A percentile compares a stretch with the other conserved stretches of the same genome.
Evolutionary conservation across 2,329 filamentous ascomycete genomes (phyloP).

Genomic region (Diaporthe citrichinensis): DNA sequence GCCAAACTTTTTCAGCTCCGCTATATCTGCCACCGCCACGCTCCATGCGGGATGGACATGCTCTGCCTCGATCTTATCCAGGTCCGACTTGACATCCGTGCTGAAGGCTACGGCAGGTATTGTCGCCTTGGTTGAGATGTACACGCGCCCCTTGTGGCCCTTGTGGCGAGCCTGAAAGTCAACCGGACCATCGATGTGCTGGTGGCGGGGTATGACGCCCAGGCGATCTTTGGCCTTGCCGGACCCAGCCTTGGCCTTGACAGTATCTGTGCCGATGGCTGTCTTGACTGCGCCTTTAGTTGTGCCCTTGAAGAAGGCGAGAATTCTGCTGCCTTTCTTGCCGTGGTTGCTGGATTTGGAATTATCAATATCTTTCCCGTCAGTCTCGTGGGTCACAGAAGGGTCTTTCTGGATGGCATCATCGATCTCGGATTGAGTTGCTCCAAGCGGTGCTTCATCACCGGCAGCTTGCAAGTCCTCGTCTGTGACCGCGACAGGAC

Average conservation of each 20-base stretch:
- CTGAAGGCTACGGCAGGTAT: constrained; percentile 78
- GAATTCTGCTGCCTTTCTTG: constrained; percentile 60
- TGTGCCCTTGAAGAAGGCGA: constrained; percentile 78
- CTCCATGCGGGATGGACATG: constrained; percentile 76
- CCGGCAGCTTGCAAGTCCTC: constrained; percentile 65
- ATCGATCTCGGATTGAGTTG: constrained; percentile 75
- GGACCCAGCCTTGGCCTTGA: constrained; percentile 75
- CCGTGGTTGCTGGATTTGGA: constrained; percentile 57
- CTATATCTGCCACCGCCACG: constrained; percentile 78
- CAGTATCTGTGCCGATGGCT: constrained; percentile 77
- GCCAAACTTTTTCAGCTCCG: constrained; percentile 83
- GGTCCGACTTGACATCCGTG: constrained; percentile 61
- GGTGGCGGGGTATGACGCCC: constrained; percentile 72
- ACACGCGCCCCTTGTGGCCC: constrained; percentile 80
- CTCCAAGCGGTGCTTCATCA: constrained; percentile 66
- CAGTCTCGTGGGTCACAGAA: constrained; percentile 51
- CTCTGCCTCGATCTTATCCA: constrained; percentile 67
- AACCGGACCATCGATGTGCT: constrained; percentile 73
- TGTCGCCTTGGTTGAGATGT: constrained; percentile 76
- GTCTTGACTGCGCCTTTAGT: constrained; percentile 82
- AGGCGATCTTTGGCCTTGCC: constrained; percentile 78
- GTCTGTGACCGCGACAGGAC: constrained; percentile 57
- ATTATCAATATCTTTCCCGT: constrained; percentile 63
- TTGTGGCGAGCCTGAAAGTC: constrained; percentile 81
- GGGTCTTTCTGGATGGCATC: constrained; percentile 68